Evolutionary conservation across 768 basidiomycete genomes (phyloP).

Genomic region (Xerocomellus intermedius): DNA sequence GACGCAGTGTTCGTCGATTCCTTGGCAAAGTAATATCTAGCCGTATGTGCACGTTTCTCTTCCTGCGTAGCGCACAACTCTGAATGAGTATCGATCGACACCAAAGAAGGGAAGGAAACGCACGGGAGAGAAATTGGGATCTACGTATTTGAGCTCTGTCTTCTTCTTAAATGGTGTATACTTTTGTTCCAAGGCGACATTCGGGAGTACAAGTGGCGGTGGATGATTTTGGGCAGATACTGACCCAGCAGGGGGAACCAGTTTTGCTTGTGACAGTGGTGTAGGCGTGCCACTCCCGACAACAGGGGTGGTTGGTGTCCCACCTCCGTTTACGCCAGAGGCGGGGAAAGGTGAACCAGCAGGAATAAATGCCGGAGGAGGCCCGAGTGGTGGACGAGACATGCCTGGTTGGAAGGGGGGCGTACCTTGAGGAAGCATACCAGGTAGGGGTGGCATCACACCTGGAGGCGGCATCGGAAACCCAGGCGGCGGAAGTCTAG

Average conservation of each 20-base stretch:
- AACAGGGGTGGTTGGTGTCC: slow-evolving; percentile 13
- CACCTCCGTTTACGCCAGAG: slow-evolving; percentile 23
- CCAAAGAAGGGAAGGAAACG: slow-evolving; percentile 23
- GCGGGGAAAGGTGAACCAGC: slow-evolving; percentile 31
- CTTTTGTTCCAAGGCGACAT: slow-evolving; percentile 57
- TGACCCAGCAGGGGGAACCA: slow-evolving; percentile 20
- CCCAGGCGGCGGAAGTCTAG: slow-evolving; percentile 52
- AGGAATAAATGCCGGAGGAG: slow-evolving; percentile 38
- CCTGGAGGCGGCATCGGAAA: slow-evolving; percentile 51
- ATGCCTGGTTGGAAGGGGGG: slow-evolving; percentile 40
- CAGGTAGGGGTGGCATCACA: slow-evolving; percentile 31
- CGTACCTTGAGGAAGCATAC: slow-evolving; percentile 37
- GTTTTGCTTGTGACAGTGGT: slow-evolving; percentile 3
- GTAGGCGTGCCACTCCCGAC: slow-evolving; percentile 29
- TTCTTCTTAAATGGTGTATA: slow-evolving; percentile 76
- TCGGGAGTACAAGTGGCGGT: slow-evolving; percentile 46
- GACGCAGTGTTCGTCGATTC: slow-evolving; percentile 31
- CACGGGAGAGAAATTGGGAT: slow-evolving; percentile 80
- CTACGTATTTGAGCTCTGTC: slow-evolving; percentile 68
- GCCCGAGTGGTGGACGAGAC: slow-evolving; percentile 32
- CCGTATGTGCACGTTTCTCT: slow-evolving; percentile 66
- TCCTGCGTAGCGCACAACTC: slow-evolving; percentile 47
- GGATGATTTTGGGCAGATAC: slow-evolving; percentile 24
- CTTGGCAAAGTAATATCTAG: slow-evolving; percentile 59
- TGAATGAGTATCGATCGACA: not conserved